Evolutionary conservation across 495 filamentous ascomycete species (phyloP).

Genomic region (Clohesyomyces aquaticus): DNA sequence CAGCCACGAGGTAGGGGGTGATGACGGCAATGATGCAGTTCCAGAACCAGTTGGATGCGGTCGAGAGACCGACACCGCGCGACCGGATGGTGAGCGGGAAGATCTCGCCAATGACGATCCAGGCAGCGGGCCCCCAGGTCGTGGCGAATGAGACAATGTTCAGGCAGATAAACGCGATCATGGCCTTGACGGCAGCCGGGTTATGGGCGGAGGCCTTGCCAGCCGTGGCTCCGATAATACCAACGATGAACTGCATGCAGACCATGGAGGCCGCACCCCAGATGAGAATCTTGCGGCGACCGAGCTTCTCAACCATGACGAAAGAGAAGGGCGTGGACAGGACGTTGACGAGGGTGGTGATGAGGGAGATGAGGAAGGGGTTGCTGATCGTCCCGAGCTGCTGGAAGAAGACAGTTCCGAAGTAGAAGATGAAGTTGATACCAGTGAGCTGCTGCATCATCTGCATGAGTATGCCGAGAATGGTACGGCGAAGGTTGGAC

Average conservation of each 20-base stretch:
- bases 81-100: conserved; percentile 84
- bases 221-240: conserved; percentile 58
- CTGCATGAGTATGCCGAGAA: conserved; percentile 74
- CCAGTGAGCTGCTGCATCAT: conserved; percentile 81
- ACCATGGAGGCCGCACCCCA: conserved; percentile 80
- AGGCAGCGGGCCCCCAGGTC: conserved; percentile 61
- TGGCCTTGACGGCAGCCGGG: conserved; percentile 38
- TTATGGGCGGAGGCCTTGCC: conserved; percentile 13
- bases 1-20: conserved; percentile 77
- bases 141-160: conserved; percentile 60
- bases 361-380: conserved; percentile 77
- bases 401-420: conserved; percentile 78
- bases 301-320: conserved; percentile 78
- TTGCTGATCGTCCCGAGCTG: conserved; percentile 67
- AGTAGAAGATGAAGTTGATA: conserved; percentile 95
- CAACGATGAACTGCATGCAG: conserved; percentile 83
- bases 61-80: conserved; percentile 77
- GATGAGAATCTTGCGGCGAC: conserved; percentile 82
- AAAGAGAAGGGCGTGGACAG: conserved; percentile 79
- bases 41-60: conserved; percentile 88
- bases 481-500: conserved; percentile 72
- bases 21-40: conserved; percentile 72
- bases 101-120: conserved; percentile 87
- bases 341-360: conserved; percentile 87
- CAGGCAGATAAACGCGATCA: conserved; percentile 51